Percentiles rank a stretch among this genome's conserved stretches.
These are phyloP conservation scores for Saccharomyces paradoxus DNA, from an alignment of 805 yeast species.

Conservation along the genomic window DNA sequence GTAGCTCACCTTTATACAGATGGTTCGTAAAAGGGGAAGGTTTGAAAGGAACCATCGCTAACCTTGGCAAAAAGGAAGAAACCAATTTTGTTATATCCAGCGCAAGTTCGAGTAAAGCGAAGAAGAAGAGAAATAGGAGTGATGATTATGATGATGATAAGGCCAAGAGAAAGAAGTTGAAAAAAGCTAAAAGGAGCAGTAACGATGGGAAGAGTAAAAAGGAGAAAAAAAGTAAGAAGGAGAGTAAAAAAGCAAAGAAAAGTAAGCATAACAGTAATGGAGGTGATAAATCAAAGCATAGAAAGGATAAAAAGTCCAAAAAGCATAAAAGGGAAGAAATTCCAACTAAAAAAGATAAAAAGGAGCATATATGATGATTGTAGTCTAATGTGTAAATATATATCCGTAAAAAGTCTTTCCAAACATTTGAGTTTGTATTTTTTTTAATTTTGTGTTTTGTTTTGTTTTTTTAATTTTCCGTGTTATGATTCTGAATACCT, in stretches of 20 bases:
- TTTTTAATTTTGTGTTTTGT: neutral
- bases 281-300: constrained; percentile 15
- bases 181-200: constrained; percentile 9
- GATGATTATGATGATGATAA: constrained; percentile 10
- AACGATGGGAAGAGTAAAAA: constrained; percentile 3
- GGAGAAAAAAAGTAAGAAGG: constrained; percentile 6
- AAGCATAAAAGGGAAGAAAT: constrained; percentile 28
- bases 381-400: neutral
- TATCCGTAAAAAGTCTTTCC: neutral
- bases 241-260: constrained; percentile 13
- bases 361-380: constrained; percentile 5
- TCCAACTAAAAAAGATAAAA: constrained; percentile 21
- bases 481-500: neutral
- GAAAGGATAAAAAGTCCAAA: constrained; percentile 19
- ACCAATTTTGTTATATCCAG: constrained; percentile 4
- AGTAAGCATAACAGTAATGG: constrained; percentile 16
- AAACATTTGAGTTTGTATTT: neutral
- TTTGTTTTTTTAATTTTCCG: neutral
- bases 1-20: constrained; percentile 65
- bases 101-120: constrained; percentile 2
- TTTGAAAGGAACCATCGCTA: constrained; percentile 63
- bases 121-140: constrained; percentile 10
- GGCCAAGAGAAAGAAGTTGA: constrained; percentile 13
- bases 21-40: constrained; percentile 88
- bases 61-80: constrained; percentile 7